phyloP scores from a whole-genome alignment of 2,329 filamentous ascomycete genomes.

The Laburnicola sp. region DNA sequence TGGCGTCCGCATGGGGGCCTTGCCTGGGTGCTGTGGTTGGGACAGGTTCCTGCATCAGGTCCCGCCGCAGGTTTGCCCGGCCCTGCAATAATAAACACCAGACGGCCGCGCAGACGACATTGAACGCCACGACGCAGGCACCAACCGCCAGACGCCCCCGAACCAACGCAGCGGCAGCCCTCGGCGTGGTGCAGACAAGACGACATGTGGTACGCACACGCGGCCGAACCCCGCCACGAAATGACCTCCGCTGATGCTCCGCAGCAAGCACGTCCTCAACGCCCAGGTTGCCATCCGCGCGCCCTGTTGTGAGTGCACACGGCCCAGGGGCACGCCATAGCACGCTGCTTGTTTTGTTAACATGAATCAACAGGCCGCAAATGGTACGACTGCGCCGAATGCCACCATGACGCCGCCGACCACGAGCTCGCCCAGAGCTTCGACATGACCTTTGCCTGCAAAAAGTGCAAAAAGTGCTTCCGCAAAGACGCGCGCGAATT shows the following conservation, averaged over 20 bases:
- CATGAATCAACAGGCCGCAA: slow-evolving; percentile 66
- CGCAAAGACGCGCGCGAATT: slow-evolving; percentile 90
- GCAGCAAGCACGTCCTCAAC: slow-evolving; percentile 96
- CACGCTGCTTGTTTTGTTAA: slow-evolving; percentile 10
- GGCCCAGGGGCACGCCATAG: background rate
- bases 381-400: slow-evolving; percentile 99
- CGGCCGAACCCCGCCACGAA: slow-evolving; percentile 15
- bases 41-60: slow-evolving; percentile 7
- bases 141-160: background rate
- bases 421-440: slow-evolving; percentile 75
- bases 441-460: slow-evolving; percentile 96
- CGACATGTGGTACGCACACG: slow-evolving; percentile 33
- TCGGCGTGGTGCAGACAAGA: background rate
- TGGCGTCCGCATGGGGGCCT: background rate
- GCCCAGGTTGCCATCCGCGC: slow-evolving; percentile 95
- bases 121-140: no score
- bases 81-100: no score
- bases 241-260: slow-evolving; percentile 27
- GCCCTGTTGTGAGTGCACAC: slow-evolving; percentile 75
- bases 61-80: no score
- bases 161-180: background rate
- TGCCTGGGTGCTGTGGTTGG: background rate
- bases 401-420: slow-evolving; percentile 78
- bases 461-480: slow-evolving; percentile 98
- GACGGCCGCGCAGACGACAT: no score